Evolutionary conservation across 805 yeast genomes (phyloP), one percentile per base, ranked within the genome.

Genomic region (Kuraishia cidri): DNA sequence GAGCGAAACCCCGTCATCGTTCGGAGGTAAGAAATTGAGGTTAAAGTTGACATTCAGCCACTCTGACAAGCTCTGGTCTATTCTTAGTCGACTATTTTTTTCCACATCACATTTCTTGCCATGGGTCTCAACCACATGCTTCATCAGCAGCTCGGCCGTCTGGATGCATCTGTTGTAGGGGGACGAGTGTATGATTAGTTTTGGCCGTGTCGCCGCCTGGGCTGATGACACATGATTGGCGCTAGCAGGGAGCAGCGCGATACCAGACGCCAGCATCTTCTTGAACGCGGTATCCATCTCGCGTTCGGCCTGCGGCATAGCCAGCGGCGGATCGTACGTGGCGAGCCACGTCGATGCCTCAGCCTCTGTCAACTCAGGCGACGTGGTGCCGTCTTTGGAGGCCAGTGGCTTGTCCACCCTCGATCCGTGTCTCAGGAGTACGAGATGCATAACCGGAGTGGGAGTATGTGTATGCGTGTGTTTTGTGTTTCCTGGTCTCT

Each of bases 161-260:
- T 65, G 68, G 5, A 64, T 44, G 39, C 71, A 65, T 37, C 70
- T 39, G 27, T 63, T 52, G 36, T 64, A 65, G 0, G 71, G 71
- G 2, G 69, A 64, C 4, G 62, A 51, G 39, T 64, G 69, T 4
- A 57, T 42, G 17, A 54, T 42, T 3, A 56, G 13, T 21, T 48
- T 33, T 22, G 42, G 31, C 13, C 30, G 29, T 15, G 35, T 20
- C 8, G 32, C 23, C 22, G 23, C 21, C 20, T 29, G 23, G 14
- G 23, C 12, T n/a, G n/a, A n/a, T n/a, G n/a, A n/a, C n/a, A n/a
- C n/a, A n/a, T n/a, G n/a, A 18, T 24, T 29, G 15, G 29, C 13
- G 29, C 22, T 29, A n/a, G n/a, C n/a, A n/a, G n/a, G n/a, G n/a
- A n/a, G 19, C 17, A 8, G n/a, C 24, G 15, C 17, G 22, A 19